These are phyloP conservation scores for Platanus orientalis DNA, from an alignment of 164 flowering plant genomes.

Conservation along the genomic window DNA sequence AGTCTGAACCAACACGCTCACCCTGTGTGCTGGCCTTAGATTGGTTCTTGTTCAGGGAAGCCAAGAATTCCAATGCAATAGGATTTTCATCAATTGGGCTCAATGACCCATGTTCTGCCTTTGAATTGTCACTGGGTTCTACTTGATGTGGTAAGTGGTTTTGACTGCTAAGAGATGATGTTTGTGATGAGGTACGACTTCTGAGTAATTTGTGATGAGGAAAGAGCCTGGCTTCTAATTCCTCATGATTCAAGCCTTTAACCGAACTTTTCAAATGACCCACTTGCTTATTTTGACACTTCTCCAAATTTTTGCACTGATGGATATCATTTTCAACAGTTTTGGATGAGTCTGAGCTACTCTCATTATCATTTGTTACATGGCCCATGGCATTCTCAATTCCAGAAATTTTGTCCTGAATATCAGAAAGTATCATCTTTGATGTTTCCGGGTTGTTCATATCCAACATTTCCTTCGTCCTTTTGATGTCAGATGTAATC, in stretches of 20 bases:
- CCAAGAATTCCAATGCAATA: slow-evolving; percentile 66
- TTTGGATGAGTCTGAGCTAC: slow-evolving; percentile 14
- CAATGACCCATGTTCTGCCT: slow-evolving; percentile 26
- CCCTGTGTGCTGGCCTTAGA: slow-evolving; percentile 12
- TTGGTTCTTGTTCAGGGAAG: slow-evolving; percentile 38
- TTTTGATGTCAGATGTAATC: slow-evolving; percentile 65
- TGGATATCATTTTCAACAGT: slow-evolving; percentile 13
- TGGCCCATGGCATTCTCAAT: slow-evolving; percentile 79
- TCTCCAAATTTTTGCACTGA: slow-evolving; percentile 12
- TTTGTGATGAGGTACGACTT: slow-evolving; percentile 31
- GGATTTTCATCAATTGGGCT: slow-evolving; percentile 51
- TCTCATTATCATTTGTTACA: slow-evolving; percentile 34
- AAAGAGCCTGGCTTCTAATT: slow-evolving; percentile 78
- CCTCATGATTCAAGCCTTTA: slow-evolving; percentile 53
- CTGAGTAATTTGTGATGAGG: slow-evolving; percentile 84
- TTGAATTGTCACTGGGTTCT: slow-evolving; percentile 16
- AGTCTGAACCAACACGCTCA: slow-evolving; percentile 17
- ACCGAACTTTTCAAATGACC: slow-evolving; percentile 24
- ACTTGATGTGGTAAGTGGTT: slow-evolving; percentile 7
- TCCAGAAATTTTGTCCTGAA: slow-evolving; percentile 85
- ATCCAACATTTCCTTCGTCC: slow-evolving; percentile 67
- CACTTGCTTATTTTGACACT: slow-evolving; percentile 9
- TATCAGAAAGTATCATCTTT: slow-evolving; percentile 68
- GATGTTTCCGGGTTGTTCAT: slow-evolving; percentile 54
- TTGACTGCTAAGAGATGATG: slow-evolving; percentile 25